Conservation (phyloP, 345 rosid species). For the Eucalyptus sp. region DNA sequence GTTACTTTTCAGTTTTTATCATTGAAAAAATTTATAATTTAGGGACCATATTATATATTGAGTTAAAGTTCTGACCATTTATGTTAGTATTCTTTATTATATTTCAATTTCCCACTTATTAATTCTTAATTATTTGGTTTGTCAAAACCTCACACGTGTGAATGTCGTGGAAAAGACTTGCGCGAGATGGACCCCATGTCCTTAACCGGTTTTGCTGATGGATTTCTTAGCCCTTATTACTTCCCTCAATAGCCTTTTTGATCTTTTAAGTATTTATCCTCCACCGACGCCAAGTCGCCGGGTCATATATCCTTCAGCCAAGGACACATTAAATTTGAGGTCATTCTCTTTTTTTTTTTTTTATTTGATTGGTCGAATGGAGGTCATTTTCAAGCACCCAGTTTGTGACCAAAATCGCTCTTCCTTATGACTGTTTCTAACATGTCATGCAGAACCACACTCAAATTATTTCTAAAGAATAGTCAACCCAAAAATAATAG, state of each 20-base stretch:
- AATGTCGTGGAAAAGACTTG: not conserved
- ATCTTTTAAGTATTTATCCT: not conserved
- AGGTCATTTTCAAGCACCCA: not conserved
- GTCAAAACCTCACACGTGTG: not conserved
- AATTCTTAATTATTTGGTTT: too few species aligned
- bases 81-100: too few species aligned
- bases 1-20: too few species aligned
- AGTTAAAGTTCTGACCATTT: too few species aligned
- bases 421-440: not conserved
- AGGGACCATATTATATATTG: too few species aligned
- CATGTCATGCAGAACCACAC: not conserved
- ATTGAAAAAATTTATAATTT: too few species aligned
- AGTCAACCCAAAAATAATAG: too few species aligned
- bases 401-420: not conserved
- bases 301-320: too few species aligned
- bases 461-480: too few species aligned
- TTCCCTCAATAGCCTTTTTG: too few species aligned
- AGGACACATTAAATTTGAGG: not conserved
- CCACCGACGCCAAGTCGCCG: not conserved
- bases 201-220: not conserved
- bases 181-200: not conserved
- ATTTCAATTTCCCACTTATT: not conserved
- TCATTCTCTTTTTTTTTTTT: not conserved
- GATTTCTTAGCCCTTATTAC: not conserved
- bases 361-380: too few species aligned